Conservation (phyloP, 2,329 filamentous ascomycete species). For the Colletotrichum truncatum region DNA sequence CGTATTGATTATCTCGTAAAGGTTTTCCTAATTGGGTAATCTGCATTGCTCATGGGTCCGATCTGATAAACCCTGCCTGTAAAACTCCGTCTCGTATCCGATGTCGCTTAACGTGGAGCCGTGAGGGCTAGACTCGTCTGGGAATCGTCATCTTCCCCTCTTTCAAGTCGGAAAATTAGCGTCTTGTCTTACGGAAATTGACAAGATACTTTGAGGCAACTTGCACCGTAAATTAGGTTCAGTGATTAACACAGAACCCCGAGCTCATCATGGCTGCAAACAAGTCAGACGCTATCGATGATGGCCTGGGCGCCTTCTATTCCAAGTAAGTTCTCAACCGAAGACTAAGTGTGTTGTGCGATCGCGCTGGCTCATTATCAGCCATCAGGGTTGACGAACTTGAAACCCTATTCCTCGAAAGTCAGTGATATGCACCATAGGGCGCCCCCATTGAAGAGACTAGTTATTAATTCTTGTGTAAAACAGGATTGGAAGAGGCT, state of each 20-base stretch:
- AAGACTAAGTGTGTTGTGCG: background rate
- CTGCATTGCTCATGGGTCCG: background rate
- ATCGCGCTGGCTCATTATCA: background rate
- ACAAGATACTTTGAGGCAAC: background rate
- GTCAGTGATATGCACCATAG: background rate
- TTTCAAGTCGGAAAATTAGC: conserved; percentile 11
- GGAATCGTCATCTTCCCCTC: conserved; percentile 18
- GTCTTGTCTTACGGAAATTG: background rate
- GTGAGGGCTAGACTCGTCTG: background rate
- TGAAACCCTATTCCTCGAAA: conserved; percentile 8
- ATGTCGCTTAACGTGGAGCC: conserved; percentile 17
- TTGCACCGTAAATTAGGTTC: background rate
- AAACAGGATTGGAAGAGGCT: conserved; percentile 73
- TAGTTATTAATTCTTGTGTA: background rate
- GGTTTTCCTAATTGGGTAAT: background rate
- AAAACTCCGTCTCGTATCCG: background rate
- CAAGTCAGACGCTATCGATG: background rate
- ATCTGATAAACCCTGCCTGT: background rate
- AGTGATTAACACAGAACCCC: background rate
- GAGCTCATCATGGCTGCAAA: background rate
- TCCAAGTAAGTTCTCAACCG: background rate
- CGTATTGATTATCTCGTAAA: background rate
- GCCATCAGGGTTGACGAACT: conserved; percentile 17
- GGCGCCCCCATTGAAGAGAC: background rate
- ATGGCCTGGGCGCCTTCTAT: background rate